These are phyloP conservation scores for Colletotrichum musae DNA, from an alignment of 2,329 filamentous ascomycete genomes.

Conservation along the genomic window DNA sequence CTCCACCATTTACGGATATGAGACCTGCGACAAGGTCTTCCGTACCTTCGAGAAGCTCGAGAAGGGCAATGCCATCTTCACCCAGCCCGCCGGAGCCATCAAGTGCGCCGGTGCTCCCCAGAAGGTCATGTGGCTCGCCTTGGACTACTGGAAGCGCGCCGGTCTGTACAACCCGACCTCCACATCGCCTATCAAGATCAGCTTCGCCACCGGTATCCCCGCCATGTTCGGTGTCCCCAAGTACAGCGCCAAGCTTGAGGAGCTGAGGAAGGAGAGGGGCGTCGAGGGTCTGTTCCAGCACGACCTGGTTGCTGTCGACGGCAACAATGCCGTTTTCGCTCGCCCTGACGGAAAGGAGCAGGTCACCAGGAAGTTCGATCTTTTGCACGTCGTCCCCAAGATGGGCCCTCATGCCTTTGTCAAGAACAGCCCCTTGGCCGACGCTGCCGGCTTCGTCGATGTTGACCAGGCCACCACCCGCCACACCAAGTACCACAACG, in stretches of 20 bases:
- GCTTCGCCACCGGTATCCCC: constrained; percentile 69
- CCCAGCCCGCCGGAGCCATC: constrained; percentile 70
- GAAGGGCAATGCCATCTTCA: constrained; percentile 70
- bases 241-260: constrained; percentile 68
- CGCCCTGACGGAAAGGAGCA: constrained; percentile 57
- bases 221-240: constrained; percentile 74
- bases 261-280: constrained; percentile 66
- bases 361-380: constrained; percentile 65
- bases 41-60: constrained; percentile 61
- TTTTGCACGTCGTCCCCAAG: constrained; percentile 71
- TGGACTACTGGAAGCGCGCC: constrained; percentile 70
- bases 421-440: constrained; percentile 66
- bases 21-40: constrained; percentile 69
- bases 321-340: constrained; percentile 66
- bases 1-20: constrained; percentile 71
- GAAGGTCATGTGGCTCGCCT: constrained; percentile 74
- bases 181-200: constrained; percentile 63
- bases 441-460: constrained; percentile 71
- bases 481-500: constrained; percentile 68
- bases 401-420: constrained; percentile 71
- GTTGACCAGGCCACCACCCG: constrained; percentile 67
- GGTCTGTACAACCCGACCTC: constrained; percentile 63
- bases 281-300: constrained; percentile 73
- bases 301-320: constrained; percentile 67
- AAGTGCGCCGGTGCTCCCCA: constrained; percentile 75